phyloP scores from a whole-genome alignment of 805 yeast genomes.

The Candida krabiensis region DNA sequence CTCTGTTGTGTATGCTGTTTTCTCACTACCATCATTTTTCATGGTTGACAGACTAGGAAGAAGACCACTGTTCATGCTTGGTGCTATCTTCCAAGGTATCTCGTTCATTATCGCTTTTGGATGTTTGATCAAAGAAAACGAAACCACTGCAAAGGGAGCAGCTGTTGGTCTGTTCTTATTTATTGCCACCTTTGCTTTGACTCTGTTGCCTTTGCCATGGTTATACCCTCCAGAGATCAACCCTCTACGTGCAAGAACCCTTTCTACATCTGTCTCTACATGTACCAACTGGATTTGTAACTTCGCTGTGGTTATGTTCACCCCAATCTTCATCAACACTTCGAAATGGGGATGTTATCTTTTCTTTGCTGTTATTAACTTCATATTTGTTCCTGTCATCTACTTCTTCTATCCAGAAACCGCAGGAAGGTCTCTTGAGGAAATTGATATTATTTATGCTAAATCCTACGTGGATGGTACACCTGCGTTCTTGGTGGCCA shows the following conservation, averaged over 20 bases:
- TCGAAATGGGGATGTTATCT: conserved; percentile 66
- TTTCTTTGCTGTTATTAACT: conserved; percentile 66
- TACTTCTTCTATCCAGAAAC: conserved; percentile 77
- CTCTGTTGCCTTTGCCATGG: conserved; percentile 50
- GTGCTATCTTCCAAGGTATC: conserved; percentile 50
- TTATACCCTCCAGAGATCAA: conserved; percentile 68
- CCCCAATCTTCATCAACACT: conserved; percentile 54
- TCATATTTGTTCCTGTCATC: conserved; percentile 58
- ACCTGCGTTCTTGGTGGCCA: conserved; percentile 64
- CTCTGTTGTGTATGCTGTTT: conserved; percentile 58
- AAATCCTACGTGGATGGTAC: conserved; percentile 56
- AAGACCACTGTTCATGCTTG: conserved; percentile 48
- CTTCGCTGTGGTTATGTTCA: conserved; percentile 67
- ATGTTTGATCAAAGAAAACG: conserved; percentile 40
- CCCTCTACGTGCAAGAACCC: conserved; percentile 66
- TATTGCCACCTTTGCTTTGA: conserved; percentile 54
- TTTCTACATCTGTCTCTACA: conserved; percentile 61
- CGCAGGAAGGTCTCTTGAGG: conserved; percentile 73
- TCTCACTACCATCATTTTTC: conserved; percentile 62
- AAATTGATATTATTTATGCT: conserved; percentile 69
- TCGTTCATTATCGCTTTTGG: conserved; percentile 52
- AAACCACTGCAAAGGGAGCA: conserved; percentile 57
- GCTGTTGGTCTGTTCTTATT: conserved; percentile 66
- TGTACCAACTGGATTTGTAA: conserved; percentile 71
- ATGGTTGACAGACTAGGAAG: conserved; percentile 67